A percentile compares a stretch with the other conserved stretches of the same genome.
Evolutionary conservation across 2,329 filamentous ascomycete genomes (phyloP).

Genomic region (Phyllosticta citrichinensis): DNA sequence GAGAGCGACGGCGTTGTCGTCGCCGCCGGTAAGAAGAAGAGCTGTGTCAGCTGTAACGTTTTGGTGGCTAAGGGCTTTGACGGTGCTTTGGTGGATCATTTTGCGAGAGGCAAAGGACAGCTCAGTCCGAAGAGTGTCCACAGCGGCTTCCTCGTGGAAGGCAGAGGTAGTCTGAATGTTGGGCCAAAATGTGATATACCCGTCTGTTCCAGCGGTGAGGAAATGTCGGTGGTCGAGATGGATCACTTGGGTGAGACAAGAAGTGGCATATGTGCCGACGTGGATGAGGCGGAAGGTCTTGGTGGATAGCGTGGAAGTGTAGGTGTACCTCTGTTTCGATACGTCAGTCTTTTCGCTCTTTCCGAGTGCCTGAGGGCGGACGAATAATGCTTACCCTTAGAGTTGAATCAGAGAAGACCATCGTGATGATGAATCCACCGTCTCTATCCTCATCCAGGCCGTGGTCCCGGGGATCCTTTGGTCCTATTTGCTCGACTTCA

Average conservation of each 20-base stretch:
- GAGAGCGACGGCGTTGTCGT: slow-evolving; percentile 72
- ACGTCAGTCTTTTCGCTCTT: background rate
- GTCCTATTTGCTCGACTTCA: slow-evolving; percentile 37
- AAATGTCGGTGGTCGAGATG: slow-evolving; percentile 33
- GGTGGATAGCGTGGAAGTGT: slow-evolving; percentile 16
- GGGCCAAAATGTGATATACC: slow-evolving; percentile 57
- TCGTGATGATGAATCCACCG: slow-evolving; percentile 48
- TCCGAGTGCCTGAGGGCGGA: background rate
- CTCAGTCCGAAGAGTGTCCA: background rate
- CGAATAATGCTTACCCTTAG: slow-evolving; percentile 42
- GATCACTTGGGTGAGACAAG: slow-evolving; percentile 59
- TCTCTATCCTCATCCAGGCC: slow-evolving; percentile 13
- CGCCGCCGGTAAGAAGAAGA: slow-evolving; percentile 66
- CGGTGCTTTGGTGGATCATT: slow-evolving; percentile 66
- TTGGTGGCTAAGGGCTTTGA: slow-evolving; percentile 48
- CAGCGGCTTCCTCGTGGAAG: background rate
- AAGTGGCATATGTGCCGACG: slow-evolving; percentile 36
- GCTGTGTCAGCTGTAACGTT: slow-evolving; percentile 19
- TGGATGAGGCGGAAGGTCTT: slow-evolving; percentile 27
- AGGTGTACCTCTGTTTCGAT: slow-evolving; percentile 35
- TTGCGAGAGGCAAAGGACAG: slow-evolving; percentile 17
- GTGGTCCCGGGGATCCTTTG: background rate
- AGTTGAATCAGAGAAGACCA: slow-evolving; percentile 77
- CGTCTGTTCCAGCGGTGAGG: slow-evolving; percentile 72
- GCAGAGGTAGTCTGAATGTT: slow-evolving; percentile 11